A percentile compares a stretch with the other conserved stretches of the same genome.
Evolutionary conservation across 1,284 basidiomycete genomes (phyloP).

Genomic region (Agroathelia rolfsii): DNA sequence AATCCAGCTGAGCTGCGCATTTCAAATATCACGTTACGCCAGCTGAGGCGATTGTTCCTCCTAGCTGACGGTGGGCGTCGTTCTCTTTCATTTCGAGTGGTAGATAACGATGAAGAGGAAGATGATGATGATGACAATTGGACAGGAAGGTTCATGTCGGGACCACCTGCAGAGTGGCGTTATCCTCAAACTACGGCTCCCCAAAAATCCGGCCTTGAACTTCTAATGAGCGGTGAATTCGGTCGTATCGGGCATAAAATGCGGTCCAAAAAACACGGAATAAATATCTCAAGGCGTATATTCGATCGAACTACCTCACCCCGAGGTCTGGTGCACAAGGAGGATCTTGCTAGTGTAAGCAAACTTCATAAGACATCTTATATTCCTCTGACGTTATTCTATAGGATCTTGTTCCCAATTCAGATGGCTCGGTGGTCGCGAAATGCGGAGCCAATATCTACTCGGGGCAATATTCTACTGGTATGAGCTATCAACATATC

Average conservation of each 20-base stretch:
- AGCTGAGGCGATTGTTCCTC: no score
- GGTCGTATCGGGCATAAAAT: conserved; percentile 53
- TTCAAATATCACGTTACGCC: no score
- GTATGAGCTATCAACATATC: conserved; percentile 29
- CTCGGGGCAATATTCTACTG: conserved; percentile 84
- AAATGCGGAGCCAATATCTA: conserved; percentile 79
- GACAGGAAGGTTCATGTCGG: not conserved
- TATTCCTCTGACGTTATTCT: conserved; percentile 4
- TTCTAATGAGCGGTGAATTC: conserved; percentile 81
- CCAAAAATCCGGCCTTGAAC: conserved; percentile 56
- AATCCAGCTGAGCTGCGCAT: no score
- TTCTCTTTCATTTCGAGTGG: no score
- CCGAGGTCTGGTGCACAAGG: conserved; percentile 32
- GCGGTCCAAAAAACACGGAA: conserved; percentile 23
- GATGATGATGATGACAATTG: conserved; percentile 13
- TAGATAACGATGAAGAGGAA: conserved; percentile 17
- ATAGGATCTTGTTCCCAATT: conserved; percentile 77
- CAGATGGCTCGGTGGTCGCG: conserved; percentile 81
- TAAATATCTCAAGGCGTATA: conserved; percentile 40
- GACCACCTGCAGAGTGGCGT: conserved; percentile 22
- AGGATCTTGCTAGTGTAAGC: conserved; percentile 45
- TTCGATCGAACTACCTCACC: conserved; percentile 29
- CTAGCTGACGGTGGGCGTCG: no score
- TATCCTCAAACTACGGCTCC: conserved; percentile 51
- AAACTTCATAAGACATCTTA: conserved; percentile 1